Evolutionary conservation across 495 filamentous ascomycete genomes (phyloP).

Genomic region (Tuber magnatum): DNA sequence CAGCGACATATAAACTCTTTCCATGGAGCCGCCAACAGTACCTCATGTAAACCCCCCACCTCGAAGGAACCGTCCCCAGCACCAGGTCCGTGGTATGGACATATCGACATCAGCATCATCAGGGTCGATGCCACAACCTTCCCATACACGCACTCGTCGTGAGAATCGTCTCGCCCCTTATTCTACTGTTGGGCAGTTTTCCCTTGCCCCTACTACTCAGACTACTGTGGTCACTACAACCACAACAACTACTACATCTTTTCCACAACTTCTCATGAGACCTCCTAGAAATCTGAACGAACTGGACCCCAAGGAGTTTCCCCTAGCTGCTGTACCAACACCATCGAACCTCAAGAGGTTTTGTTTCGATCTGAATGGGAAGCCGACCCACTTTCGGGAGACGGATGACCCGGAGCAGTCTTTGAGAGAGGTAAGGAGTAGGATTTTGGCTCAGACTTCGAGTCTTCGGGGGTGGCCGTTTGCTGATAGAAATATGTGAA

Average conservation of each 20-base stretch:
- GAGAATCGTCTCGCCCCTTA: conserved; percentile 36
- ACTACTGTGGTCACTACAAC: conserved; percentile 85
- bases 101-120: conserved; percentile 26
- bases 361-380: conserved; percentile 62
- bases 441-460: background rate
- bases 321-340: conserved; percentile 72
- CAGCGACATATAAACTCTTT: background rate
- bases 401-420: conserved; percentile 54
- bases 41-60: conserved; percentile 33
- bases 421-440: conserved; percentile 52
- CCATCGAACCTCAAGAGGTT: conserved; percentile 66
- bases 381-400: conserved; percentile 60
- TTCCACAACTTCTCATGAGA: conserved; percentile 73
- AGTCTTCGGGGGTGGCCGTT: background rate
- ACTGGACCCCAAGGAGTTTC: conserved; percentile 82
- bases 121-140: conserved; percentile 11
- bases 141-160: conserved; percentile 20
- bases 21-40: conserved; percentile 34
- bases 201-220: conserved; percentile 63
- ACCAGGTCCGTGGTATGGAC: conserved; percentile 29
- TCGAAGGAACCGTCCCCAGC: conserved; percentile 32
- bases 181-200: conserved; percentile 54
- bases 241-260: conserved; percentile 82
- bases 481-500: conserved; percentile 28
- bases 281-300: conserved; percentile 64